Evolutionary conservation across 345 rosid species (phyloP).

Genomic region (Alliaria petiolata): DNA sequence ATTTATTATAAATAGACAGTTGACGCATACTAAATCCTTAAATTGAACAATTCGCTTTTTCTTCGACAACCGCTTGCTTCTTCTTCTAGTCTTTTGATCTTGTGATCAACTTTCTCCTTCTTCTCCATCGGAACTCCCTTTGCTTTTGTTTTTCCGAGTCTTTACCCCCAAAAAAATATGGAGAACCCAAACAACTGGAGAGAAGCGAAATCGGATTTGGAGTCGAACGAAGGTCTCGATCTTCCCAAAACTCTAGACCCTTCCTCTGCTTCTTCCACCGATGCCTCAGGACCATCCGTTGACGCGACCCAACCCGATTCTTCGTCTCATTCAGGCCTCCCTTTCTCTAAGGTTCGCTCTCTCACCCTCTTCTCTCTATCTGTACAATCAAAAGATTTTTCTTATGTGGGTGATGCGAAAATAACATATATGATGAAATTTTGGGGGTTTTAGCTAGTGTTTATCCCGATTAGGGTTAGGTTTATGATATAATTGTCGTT

Average conservation of each 20-base stretch:
- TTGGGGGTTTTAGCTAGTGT: neutral
- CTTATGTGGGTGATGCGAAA: neutral
- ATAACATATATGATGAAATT: neutral
- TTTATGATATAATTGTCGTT: neutral
- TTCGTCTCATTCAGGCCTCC: neutral
- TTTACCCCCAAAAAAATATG: neutral
- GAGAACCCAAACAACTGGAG: neutral
- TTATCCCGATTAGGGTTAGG: neutral
- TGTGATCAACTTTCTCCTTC: constrained; percentile 7
- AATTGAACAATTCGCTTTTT: constrained; percentile 12
- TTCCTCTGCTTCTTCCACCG: constrained; percentile 20
- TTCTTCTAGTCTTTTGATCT: neutral
- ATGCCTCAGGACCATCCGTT: constrained; percentile 23
- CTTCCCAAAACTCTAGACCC: constrained; percentile 13
- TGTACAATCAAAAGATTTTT: neutral
- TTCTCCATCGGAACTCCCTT: neutral
- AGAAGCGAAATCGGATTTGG: constrained; percentile 9
- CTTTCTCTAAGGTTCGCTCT: constrained; percentile 25
- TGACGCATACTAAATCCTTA: no score
- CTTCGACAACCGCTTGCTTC: constrained; percentile 2
- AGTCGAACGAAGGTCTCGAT: constrained; percentile 17
- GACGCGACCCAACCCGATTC: constrained; percentile 11
- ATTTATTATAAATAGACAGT: no score
- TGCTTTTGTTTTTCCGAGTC: neutral
- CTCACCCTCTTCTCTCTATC: neutral